Evolutionary conservation across 78 protist species (phyloP), one percentile per base, ranked within the genome.

Genomic region (Paratrimastix pyriformis): DNA sequence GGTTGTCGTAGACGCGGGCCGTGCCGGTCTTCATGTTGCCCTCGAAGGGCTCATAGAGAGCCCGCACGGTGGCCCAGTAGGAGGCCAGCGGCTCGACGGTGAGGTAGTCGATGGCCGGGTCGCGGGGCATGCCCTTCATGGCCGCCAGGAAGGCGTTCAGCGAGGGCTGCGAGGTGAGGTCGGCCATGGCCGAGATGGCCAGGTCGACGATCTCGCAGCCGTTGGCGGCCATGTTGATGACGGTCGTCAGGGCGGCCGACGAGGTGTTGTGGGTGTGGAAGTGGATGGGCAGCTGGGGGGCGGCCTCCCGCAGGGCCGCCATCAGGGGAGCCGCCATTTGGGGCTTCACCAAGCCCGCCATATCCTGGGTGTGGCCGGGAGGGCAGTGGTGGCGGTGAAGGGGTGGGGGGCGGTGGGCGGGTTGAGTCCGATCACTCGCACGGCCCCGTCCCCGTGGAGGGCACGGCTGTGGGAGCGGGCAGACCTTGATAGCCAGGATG

Each of bases 61-160:
- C 15, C 11, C 68, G 68, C 39, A 62, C 68, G 15, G 24, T 21
- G 29, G 45, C 11, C 42, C 15, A 15, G 37, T 62, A 62, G 39
- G 45, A 35, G 37, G 68, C 68, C 39, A 62, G 68, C 11, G 68
- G 68, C 68, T 62, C 68, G 45, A 62, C 68, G 29, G 68, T 21
- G 24, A 15, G 11, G 68, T 35, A 62, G 13, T 15, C 42, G 68
- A 62, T 62, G 13, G 37, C 15, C 18, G 68, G 15, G 15, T 15
- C 42, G 37, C 68, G 68, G 13, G 68, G 94, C 81, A 79, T 76
- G 55, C 60, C 65, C 33, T 84, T 80, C 81, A 86, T 90, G 55
- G 92, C 79, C 80, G 84, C 86, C 85, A 87, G 94, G 2, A 91
- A 91, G 26, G 92, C 95, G n/a, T 92, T 92, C 26, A 91, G 89